These are phyloP conservation scores for Myriangium duriaei DNA, from an alignment of 2,329 filamentous ascomycete genomes.

Conservation along the genomic window DNA sequence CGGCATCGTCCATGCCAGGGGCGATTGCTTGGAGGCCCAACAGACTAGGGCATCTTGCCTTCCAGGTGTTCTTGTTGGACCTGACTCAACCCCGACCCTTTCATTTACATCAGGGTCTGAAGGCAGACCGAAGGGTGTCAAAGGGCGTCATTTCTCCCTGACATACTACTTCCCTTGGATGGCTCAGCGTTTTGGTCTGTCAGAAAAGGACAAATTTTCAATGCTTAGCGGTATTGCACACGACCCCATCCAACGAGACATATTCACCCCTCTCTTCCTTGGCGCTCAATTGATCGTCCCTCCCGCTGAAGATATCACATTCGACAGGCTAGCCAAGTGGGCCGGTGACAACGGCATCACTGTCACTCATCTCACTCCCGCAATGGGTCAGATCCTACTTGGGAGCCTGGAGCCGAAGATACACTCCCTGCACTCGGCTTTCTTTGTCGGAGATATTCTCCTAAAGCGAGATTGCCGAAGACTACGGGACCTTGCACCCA, in stretches of 20 bases:
- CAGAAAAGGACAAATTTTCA: slow-evolving; percentile 62
- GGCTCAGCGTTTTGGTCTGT: slow-evolving; percentile 67
- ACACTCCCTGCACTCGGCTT: slow-evolving; percentile 54
- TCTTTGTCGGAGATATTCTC: slow-evolving; percentile 86
- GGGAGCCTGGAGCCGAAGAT: slow-evolving; percentile 60
- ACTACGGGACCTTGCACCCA: slow-evolving; percentile 63
- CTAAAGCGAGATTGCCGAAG: slow-evolving; percentile 70
- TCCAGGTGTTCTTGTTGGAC: slow-evolving; percentile 68
- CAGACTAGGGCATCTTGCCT: slow-evolving; percentile 41
- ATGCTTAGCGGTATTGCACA: slow-evolving; percentile 78
- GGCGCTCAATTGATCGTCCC: slow-evolving; percentile 71
- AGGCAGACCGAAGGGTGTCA: slow-evolving; percentile 72
- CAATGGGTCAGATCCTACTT: slow-evolving; percentile 92
- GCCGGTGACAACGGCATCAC: slow-evolving; percentile 62
- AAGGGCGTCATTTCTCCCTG: slow-evolving; percentile 74
- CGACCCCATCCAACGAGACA: slow-evolving; percentile 53
- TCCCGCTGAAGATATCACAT: slow-evolving; percentile 68
- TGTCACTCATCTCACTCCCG: slow-evolving; percentile 81
- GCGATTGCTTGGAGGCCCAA: slow-evolving; percentile 52
- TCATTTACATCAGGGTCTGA: slow-evolving; percentile 53
- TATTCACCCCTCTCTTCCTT: slow-evolving; percentile 82
- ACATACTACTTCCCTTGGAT: slow-evolving; percentile 90
- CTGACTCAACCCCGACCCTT: slow-evolving; percentile 69
- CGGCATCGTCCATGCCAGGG: slow-evolving; percentile 46
- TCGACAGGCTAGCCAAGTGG: slow-evolving; percentile 82